Base-by-base conservation (phyloP, 371 early-diverging fungal species). In the Syncephalastrum racemosum region DNA sequence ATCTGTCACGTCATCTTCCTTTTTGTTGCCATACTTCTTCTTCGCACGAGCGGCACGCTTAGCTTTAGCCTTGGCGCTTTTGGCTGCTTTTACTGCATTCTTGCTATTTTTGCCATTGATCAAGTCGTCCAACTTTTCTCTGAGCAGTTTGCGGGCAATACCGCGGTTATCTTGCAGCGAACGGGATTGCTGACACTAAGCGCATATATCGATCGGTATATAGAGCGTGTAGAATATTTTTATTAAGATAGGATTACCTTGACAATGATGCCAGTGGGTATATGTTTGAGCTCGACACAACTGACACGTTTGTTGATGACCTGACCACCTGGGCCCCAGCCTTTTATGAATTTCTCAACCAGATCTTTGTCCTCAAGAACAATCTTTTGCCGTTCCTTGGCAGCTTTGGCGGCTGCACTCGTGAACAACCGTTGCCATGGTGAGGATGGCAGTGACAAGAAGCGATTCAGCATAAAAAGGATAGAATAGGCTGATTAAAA, bases 321-420 rank as follows among this genome's bases (percentile, higher is more conserved):
- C 66, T 96, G 97, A 0, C 97, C 97, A 31, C 97, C 97, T 54
- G 91, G 90, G 6, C 96, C 97, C 43, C 87, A 85, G 1, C 97
- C 97, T 44, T 90, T 92, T 23, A 93, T 82, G 67, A 94, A 95
- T 22, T 81, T 84, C 64, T 96, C 97, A 19, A 88, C 82, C 15
- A 96, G 72, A 49, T 96, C 95, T 0, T 77, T 67, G 46, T 93
- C 93, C 48, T 80, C 62, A 3, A 94, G 75, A 6, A 80, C 67
- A 50, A 94, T 84, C 52, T 81, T 79, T 54, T 70, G 48, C 18
- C 73, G 56, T 24, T 65, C 69, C 22, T 45, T 50, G 18, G 36
- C 36, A 24, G 50, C 47, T 20, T 47, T 15, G 22, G 15, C 47
- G 1, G 22, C 46, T 45, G 46, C 46, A 7, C n/a, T 54, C 18